Percentiles rank a stretch among this genome's conserved stretches.
These are phyloP conservation scores for Hypoxylon lienhwacheense DNA, from an alignment of 495 filamentous ascomycete species.

Conservation along the genomic window DNA sequence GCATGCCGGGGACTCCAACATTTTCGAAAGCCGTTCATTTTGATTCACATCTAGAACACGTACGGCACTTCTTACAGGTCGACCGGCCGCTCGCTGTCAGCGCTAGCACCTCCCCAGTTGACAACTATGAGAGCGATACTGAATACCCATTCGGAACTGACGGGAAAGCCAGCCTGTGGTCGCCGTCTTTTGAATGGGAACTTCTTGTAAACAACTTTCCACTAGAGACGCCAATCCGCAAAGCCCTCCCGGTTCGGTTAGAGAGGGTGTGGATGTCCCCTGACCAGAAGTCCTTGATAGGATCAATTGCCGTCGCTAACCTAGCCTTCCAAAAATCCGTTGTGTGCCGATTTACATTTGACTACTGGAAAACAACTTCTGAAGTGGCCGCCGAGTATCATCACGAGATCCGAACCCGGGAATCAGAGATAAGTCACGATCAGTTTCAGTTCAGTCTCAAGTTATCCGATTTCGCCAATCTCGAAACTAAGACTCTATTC, in stretches of 20 bases:
- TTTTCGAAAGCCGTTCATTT: conserved; percentile 96
- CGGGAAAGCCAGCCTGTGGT: conserved; percentile 45
- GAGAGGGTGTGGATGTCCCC: conserved; percentile 83
- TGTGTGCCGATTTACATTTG: conserved; percentile 88
- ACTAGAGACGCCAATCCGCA: conserved; percentile 62
- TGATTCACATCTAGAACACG: conserved; percentile 90
- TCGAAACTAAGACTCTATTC: conserved; percentile 86
- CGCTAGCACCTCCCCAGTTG: conserved; percentile 90
- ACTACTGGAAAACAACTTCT: conserved; percentile 97
- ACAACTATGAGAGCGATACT: conserved; percentile 74
- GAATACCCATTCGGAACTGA: conserved; percentile 84
- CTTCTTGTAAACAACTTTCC: conserved; percentile 85
- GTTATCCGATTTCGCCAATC: conserved; percentile 82
- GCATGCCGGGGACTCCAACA: conserved; percentile 96
- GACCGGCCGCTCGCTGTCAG: conserved; percentile 94
- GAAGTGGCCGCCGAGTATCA: conserved; percentile 88
- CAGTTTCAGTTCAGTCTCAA: conserved; percentile 93
- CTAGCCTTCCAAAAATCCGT: conserved; percentile 88
- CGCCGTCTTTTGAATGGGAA: conserved; percentile 78
- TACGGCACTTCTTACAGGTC: conserved; percentile 89
- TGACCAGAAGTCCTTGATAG: conserved; percentile 83
- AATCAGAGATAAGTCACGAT: conserved; percentile 70
- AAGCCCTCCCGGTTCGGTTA: conserved; percentile 67
- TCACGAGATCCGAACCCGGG: conserved; percentile 71
- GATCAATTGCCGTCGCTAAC: conserved; percentile 82